Conservation (phyloP, 108 stramenopile species). For the Skeletonema grethae region DNA sequence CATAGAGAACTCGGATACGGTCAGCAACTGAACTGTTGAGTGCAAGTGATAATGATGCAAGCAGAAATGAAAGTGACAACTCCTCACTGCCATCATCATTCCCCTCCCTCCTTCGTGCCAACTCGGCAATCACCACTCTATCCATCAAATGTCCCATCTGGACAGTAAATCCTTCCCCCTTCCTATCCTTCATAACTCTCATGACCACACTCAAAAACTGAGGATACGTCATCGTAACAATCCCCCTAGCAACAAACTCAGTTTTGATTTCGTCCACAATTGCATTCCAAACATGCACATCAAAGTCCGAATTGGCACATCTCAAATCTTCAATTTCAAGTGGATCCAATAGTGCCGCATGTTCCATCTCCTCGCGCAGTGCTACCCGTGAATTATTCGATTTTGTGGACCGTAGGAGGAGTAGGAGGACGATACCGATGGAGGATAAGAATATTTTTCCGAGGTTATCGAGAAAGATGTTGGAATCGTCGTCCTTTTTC, state of each 20-base stretch:
- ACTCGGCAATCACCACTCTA: constrained; percentile 60
- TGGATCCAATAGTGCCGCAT: constrained; percentile 66
- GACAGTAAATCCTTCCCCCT: constrained; percentile 74
- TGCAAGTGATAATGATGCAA: constrained; percentile 69
- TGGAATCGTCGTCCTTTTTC: constrained; percentile 55
- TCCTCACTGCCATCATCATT: background rate
- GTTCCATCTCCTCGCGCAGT: constrained; percentile 70
- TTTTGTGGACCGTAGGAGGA: constrained; percentile 64
- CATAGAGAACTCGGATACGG: constrained; percentile 66
- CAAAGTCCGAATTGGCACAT: constrained; percentile 71
- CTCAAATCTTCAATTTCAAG: constrained; percentile 86
- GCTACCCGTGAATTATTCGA: constrained; percentile 54
- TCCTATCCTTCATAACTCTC: constrained; percentile 46
- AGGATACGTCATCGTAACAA: constrained; percentile 50
- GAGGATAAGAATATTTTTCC: constrained; percentile 66
- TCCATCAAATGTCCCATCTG: constrained; percentile 85
- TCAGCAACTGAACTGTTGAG: constrained; percentile 61
- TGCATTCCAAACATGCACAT: constrained; percentile 48
- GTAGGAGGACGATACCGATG: constrained; percentile 64
- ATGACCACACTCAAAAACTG: constrained; percentile 61
- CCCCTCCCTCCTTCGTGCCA: constrained; percentile 37
- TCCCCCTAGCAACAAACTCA: constrained; percentile 22
- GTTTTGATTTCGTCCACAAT: constrained; percentile 48
- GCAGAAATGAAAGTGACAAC: constrained; percentile 54
- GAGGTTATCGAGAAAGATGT: constrained; percentile 87